Percentiles rank a stretch among this genome's conserved stretches.
These are phyloP conservation scores for Quambalaria eucalypti DNA, from an alignment of 1,284 basidiomycete genomes.

Conservation along the genomic window DNA sequence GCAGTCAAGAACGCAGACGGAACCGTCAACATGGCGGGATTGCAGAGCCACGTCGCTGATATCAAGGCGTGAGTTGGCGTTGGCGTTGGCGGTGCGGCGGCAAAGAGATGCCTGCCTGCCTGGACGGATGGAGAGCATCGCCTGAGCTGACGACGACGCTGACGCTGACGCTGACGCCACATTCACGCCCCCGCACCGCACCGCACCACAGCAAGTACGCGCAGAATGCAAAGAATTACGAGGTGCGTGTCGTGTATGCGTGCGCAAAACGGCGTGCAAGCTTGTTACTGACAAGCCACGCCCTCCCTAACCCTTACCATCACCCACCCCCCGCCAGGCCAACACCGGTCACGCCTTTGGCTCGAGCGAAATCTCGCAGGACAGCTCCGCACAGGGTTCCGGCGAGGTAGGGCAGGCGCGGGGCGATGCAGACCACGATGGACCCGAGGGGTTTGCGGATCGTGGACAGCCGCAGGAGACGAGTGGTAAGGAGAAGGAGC, in stretches of 20 bases:
- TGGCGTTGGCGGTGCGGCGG: neutral
- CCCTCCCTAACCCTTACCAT: neutral
- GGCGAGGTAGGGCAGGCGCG: neutral
- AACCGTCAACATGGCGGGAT: neutral
- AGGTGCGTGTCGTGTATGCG: neutral
- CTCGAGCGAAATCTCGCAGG: neutral
- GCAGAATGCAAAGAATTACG: neutral
- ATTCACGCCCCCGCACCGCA: neutral
- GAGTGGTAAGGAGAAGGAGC: neutral
- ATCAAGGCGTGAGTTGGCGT: neutral
- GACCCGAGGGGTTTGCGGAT: neutral
- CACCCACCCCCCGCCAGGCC: neutral
- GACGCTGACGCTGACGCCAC: neutral
- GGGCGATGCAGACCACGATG: neutral
- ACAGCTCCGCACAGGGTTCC: neutral
- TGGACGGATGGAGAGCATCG: neutral
- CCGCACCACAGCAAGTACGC: neutral
- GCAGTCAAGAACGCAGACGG: constrained; percentile 1
- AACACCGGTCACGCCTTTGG: neutral
- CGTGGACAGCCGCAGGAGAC: neutral
- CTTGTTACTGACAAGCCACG: neutral
- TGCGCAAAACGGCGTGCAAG: neutral
- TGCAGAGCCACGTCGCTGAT: neutral
- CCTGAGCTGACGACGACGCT: neutral
- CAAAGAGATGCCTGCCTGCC: neutral